phyloP scores from a whole-genome alignment of 83 land plant genomes.

The Picea abies region DNA sequence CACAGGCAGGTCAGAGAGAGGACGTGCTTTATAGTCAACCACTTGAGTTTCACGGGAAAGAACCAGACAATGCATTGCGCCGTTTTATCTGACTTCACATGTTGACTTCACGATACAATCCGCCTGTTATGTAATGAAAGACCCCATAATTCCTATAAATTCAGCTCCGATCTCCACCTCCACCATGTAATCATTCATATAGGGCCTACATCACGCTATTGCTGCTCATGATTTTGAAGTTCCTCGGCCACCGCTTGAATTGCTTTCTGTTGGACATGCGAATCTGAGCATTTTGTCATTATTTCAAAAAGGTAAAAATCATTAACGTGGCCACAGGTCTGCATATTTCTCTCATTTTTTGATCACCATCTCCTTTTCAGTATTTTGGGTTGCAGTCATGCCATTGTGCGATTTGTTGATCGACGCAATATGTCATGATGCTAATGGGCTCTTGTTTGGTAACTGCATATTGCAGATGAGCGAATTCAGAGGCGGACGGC shows the following conservation, averaged over 20 bases:
- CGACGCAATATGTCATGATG: too few species aligned
- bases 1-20: too few species aligned
- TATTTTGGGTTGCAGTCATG: background rate
- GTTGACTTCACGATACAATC: conserved; percentile 12
- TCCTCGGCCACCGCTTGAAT: background rate
- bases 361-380: too few species aligned
- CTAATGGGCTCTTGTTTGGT: too few species aligned
- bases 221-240: background rate
- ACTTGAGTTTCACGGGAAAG: background rate
- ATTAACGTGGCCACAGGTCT: too few species aligned
- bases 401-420: background rate
- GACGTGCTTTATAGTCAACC: background rate
- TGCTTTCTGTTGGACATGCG: background rate
- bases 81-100: background rate
- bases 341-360: too few species aligned
- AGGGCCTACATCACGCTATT: background rate
- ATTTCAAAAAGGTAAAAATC: too few species aligned
- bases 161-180: background rate
- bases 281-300: too few species aligned
- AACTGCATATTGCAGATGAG: too few species aligned
- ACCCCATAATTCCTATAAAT: background rate
- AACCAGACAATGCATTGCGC: background rate
- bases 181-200: background rate
- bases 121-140: too few species aligned
- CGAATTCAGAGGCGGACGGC: background rate